phyloP scores from a whole-genome alignment of 2,329 filamentous ascomycete species.

The Basipetospora chlamydospora region DNA sequence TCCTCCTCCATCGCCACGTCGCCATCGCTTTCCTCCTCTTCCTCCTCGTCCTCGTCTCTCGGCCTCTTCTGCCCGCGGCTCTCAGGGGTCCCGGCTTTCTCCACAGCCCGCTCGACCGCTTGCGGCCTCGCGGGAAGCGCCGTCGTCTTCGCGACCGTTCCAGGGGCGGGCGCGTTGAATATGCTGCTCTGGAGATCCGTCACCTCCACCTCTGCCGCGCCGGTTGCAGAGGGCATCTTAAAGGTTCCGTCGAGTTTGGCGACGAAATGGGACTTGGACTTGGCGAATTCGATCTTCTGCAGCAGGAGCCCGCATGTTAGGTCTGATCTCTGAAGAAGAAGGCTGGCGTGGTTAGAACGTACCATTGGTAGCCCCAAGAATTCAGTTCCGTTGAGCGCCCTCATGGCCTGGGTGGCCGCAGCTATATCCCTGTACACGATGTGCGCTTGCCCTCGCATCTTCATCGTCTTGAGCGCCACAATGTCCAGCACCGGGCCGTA shows the following conservation, averaged over 20 bases:
- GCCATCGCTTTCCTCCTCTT: slow-evolving; percentile 53
- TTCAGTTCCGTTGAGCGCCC: slow-evolving; percentile 69
- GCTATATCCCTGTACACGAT: slow-evolving; percentile 81
- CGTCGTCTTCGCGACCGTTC: slow-evolving; percentile 24
- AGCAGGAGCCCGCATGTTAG: not conserved
- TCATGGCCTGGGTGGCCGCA: slow-evolving; percentile 86
- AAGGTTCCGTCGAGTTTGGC: slow-evolving; percentile 88
- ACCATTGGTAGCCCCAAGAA: slow-evolving; percentile 82
- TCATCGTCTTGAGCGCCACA: slow-evolving; percentile 72
- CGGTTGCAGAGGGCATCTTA: slow-evolving; percentile 45
- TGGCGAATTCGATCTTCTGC: slow-evolving; percentile 83
- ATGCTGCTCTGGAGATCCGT: slow-evolving; percentile 69
- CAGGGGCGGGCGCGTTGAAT: slow-evolving; percentile 53
- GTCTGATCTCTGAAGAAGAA: too few relatives aligned
- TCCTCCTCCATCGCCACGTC: slow-evolving; percentile 57
- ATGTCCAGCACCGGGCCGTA: slow-evolving; percentile 89
- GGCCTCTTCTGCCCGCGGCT: slow-evolving; percentile 53
- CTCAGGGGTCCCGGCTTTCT: slow-evolving; percentile 27
- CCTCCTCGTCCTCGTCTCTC: slow-evolving; percentile 52
- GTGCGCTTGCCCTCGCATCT: slow-evolving; percentile 94
- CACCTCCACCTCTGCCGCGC: slow-evolving; percentile 42
- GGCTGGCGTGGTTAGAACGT: slow-evolving; percentile 9
- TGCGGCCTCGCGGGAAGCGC: slow-evolving; percentile 28
- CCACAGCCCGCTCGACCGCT: slow-evolving; percentile 33
- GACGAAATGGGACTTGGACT: slow-evolving; percentile 74